Evolutionary conservation across 2,329 filamentous ascomycete species (phyloP).

Genomic region (Colletotrichum musae): DNA sequence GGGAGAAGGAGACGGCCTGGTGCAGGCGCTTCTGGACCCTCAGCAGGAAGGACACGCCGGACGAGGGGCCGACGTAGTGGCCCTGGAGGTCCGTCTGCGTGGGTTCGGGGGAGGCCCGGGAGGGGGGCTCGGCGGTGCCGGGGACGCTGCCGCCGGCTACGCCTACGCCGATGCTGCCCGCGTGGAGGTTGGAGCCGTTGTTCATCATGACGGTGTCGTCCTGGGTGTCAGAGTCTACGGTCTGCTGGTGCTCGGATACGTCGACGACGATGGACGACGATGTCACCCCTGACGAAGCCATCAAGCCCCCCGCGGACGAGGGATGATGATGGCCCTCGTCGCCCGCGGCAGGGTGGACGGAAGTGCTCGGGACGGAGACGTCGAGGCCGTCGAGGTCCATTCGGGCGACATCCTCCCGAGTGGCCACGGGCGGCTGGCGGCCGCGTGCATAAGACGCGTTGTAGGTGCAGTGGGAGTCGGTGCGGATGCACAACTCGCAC

Average conservation of each 20-base stretch:
- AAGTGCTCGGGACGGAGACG: constrained; percentile 19
- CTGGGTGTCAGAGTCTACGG: constrained; percentile 6
- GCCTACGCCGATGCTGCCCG: not conserved
- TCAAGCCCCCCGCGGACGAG: too few species aligned
- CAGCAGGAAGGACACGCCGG: constrained; percentile 49
- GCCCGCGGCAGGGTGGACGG: constrained; percentile 1
- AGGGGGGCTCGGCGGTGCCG: constrained; percentile 57
- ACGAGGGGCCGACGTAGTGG: constrained; percentile 51
- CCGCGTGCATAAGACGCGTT: constrained; percentile 64
- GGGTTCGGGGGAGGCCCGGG: constrained; percentile 56
- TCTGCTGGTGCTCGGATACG: constrained; percentile 7
- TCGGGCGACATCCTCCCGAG: constrained; percentile 37
- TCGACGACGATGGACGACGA: constrained; percentile 15
- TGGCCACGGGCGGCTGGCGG: constrained; percentile 56
- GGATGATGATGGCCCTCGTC: not conserved
- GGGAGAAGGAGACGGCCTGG: constrained; percentile 45
- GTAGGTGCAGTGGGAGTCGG: constrained; percentile 59
- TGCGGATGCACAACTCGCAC: constrained; percentile 51
- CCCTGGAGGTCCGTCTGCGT: constrained; percentile 50
- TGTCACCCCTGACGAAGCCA: too few species aligned
- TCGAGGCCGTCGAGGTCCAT: constrained; percentile 26
- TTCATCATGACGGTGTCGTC: constrained; percentile 29
- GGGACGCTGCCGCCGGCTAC: constrained; percentile 3
- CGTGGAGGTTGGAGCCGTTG: constrained; percentile 14
- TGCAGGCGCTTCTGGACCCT: constrained; percentile 50